A percentile compares a stretch with the other conserved stretches of the same genome.
These are phyloP conservation scores for Pseudogymnoascus destructans DNA, from an alignment of 2,329 filamentous ascomycete genomes.

Conservation along the genomic window DNA sequence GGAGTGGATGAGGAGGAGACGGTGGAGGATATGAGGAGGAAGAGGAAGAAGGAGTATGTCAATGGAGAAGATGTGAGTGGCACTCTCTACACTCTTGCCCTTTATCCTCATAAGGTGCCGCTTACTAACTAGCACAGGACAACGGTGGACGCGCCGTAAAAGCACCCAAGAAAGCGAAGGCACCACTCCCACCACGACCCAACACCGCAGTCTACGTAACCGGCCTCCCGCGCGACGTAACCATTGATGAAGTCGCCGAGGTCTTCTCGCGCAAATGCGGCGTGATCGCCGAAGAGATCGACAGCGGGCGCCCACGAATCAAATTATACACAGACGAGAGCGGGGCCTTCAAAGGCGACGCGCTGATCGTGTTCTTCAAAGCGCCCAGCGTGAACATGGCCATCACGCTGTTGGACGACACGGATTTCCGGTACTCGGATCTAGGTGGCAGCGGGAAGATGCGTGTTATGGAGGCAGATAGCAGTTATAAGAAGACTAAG, in stretches of 20 bases:
- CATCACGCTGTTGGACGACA: constrained; percentile 68
- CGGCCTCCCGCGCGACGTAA: constrained; percentile 68
- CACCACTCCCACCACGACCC: constrained; percentile 33
- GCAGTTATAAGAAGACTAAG: constrained; percentile 80
- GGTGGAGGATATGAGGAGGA: constrained; percentile 33
- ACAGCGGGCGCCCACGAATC: constrained; percentile 74
- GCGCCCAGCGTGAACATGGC: constrained; percentile 83
- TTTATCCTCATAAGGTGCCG: not conserved
- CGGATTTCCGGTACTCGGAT: constrained; percentile 56
- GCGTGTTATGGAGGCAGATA: constrained; percentile 71
- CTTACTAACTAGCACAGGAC: constrained; percentile 15
- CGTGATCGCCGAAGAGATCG: constrained; percentile 88
- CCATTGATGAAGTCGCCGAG: constrained; percentile 65
- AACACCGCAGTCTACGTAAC: constrained; percentile 93
- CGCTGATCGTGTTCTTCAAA: constrained; percentile 86
- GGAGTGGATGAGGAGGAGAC: constrained; percentile 45
- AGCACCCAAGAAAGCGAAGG: constrained; percentile 25
- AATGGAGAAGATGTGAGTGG: constrained; percentile 37
- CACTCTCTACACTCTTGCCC: not conserved
- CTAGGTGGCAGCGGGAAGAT: constrained; percentile 48
- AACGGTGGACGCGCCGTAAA: constrained; percentile 24
- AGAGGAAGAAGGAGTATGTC: constrained; percentile 38
- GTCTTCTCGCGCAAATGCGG: constrained; percentile 76
- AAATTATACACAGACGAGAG: constrained; percentile 79
- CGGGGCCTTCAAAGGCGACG: constrained; percentile 86